Evolutionary conservation across 306 rosid species (phyloP), one percentile per base, ranked within the genome.

Genomic region (Hippophae tibetana): DNA sequence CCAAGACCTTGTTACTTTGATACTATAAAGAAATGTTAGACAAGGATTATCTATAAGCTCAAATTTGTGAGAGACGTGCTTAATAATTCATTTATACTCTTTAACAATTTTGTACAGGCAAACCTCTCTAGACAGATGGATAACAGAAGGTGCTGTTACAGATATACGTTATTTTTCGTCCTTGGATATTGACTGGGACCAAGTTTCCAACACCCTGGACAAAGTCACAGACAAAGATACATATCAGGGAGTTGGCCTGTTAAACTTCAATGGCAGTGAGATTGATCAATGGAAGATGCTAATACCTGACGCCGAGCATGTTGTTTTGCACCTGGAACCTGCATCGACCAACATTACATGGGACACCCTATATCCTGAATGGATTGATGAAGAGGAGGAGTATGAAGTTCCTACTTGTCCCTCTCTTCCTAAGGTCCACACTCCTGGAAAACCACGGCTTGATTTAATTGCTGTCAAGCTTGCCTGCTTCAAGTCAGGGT

Each of bases 371-470:
- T 86, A 80, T 70, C 97, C 97, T 41, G 97, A 86, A 76, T 89
- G 97, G 97, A 89, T 89, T 62, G 97, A 89, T 5, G 93, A 89
- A 77, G 97, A 89, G 72, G 95, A 89, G 75, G 93, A 86, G 43
- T 84, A 72, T 13, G 92, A 84, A 71, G 81, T 89, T 67, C 97
- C 97, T 61, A 78, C 79, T 55, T 89, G 95, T 73, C 89, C 93
- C 54, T 63, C 85, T 58, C 79, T 86, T 40, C 92, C 95, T 5
- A 74, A 69, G 73, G 60, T 89, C 76, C 80, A 63, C 63, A 62
- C 76, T 63, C 85, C 95, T 47, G 78, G 75, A 66, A 86, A 78
- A 54, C 85, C 83, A 13, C 84, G 86, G 31, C 62, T 89, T 66
- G 97, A 83, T 84, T 87, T 89, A 57, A 77, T 89, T 64, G 95